phyloP scores from a whole-genome alignment of 164 flowering plant species.

The Magnolia officinalis region DNA sequence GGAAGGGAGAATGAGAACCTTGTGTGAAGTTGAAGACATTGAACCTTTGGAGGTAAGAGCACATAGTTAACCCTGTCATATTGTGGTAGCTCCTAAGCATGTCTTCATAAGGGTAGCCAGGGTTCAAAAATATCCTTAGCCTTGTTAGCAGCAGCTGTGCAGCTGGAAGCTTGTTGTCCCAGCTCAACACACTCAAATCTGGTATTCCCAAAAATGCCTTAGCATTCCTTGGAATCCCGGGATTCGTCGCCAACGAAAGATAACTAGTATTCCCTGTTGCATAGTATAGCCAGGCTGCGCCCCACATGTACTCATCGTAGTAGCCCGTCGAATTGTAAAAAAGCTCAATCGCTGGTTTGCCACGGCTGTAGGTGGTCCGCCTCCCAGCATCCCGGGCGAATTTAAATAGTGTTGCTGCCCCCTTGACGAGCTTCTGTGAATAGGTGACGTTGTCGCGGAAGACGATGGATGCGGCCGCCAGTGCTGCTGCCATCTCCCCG shows the following conservation, averaged over 20 bases:
- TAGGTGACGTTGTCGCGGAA: conserved; percentile 55
- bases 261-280: conserved; percentile 70
- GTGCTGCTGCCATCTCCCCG: conserved; percentile 82
- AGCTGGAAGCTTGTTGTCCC: conserved; percentile 64
- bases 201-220: conserved; percentile 31
- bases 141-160: conserved; percentile 43
- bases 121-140: conserved; percentile 42
- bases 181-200: conserved; percentile 41
- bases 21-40: conserved; percentile 56
- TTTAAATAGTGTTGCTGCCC: conserved; percentile 48
- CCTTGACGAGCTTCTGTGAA: conserved; percentile 55
- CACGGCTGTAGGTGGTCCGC: conserved; percentile 33
- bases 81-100: conserved; percentile 56
- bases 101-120: conserved; percentile 64
- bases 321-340: conserved; percentile 67
- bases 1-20: conserved; percentile 29
- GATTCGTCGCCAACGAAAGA: conserved; percentile 52
- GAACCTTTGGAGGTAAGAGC: conserved; percentile 56
- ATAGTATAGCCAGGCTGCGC: conserved; percentile 71
- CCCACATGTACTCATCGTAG: conserved; percentile 90
- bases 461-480: conserved; percentile 85
- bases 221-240: conserved; percentile 40
- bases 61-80: conserved; percentile 53
- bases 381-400: conserved; percentile 48
- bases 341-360: conserved; percentile 32